Evolutionary conservation across 768 basidiomycete species (phyloP).

Genomic region (Porpolomopsis calyptriformis): DNA sequence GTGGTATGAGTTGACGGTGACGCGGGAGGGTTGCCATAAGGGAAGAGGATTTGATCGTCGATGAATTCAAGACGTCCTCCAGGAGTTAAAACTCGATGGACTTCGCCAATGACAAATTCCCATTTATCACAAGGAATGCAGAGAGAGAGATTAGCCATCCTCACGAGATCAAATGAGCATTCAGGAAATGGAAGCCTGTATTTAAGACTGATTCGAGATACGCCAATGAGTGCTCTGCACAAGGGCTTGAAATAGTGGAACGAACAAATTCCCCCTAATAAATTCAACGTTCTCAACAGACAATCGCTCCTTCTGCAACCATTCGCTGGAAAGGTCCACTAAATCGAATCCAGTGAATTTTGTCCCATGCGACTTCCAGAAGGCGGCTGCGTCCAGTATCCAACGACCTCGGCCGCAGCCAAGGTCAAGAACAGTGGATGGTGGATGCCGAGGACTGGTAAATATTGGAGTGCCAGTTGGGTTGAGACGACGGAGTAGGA

Average conservation of each 20-base stretch:
- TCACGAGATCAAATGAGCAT: constrained; percentile 57
- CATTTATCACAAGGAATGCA: constrained; percentile 53
- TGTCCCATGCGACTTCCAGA: constrained; percentile 43
- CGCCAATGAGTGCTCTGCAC: neutral
- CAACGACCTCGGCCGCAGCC: constrained; percentile 70
- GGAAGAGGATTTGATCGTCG: constrained; percentile 61
- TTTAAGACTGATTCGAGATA: constrained; percentile 31
- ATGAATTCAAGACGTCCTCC: constrained; percentile 64
- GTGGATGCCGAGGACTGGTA: constrained; percentile 39
- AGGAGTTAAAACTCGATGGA: constrained; percentile 45
- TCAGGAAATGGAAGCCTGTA: constrained; percentile 51
- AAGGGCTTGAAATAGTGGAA: constrained; percentile 8
- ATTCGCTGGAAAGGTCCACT: constrained; percentile 34
- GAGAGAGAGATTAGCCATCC: constrained; percentile 59
- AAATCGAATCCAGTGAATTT: constrained; percentile 60
- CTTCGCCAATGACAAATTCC: constrained; percentile 49
- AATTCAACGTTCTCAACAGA: constrained; percentile 36
- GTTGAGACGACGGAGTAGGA: constrained; percentile 46
- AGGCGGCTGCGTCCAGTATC: constrained; percentile 47
- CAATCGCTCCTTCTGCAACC: constrained; percentile 19
- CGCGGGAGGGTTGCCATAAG: constrained; percentile 30
- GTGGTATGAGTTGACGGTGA: constrained; percentile 19
- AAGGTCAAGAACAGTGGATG: constrained; percentile 53
- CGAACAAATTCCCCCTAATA: constrained; percentile 61
- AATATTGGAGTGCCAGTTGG: constrained; percentile 50